These are phyloP conservation scores for Phytophthora kernoviae DNA, from an alignment of 352 stramenopile genomes.

Conservation along the genomic window DNA sequence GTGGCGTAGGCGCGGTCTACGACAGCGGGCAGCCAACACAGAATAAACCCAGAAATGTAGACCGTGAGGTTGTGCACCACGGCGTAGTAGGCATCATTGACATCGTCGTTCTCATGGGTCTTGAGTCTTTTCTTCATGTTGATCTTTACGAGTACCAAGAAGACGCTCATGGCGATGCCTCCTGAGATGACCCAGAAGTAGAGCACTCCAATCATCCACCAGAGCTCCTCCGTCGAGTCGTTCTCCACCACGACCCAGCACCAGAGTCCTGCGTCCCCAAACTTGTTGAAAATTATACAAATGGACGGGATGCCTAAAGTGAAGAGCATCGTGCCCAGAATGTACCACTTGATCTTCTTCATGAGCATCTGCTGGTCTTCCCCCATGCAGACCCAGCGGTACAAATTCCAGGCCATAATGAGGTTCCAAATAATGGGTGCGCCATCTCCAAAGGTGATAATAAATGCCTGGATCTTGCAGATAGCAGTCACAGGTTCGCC, in stretches of 20 bases:
- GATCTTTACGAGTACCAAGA: constrained; percentile 80
- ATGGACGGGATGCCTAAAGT: constrained; percentile 58
- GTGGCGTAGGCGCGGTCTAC: constrained; percentile 65
- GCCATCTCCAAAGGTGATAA: constrained; percentile 80
- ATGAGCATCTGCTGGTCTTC: constrained; percentile 86
- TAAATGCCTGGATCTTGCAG: constrained; percentile 77
- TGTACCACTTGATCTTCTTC: constrained; percentile 85
- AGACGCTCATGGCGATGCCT: constrained; percentile 52
- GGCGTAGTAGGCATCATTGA: constrained; percentile 74
- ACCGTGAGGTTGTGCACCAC: constrained; percentile 86
- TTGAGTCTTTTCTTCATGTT: constrained; percentile 78
- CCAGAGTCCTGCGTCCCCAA: constrained; percentile 72
- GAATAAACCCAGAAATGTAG: constrained; percentile 81
- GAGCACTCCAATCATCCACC: constrained; percentile 74
- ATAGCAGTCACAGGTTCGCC: constrained; percentile 60
- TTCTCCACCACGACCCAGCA: constrained; percentile 73
- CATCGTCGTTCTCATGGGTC: constrained; percentile 78
- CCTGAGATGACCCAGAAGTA: constrained; percentile 81
- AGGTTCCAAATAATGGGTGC: constrained; percentile 85
- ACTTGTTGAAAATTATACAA: constrained; percentile 63
- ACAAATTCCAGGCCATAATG: constrained; percentile 85
- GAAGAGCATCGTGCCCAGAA: constrained; percentile 62
- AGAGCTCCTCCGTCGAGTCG: constrained; percentile 54
- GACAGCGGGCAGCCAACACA: constrained; percentile 80
- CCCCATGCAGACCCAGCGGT: constrained; percentile 81